Conservation (phyloP, 495 filamentous ascomycete species). For the Mycothermus thermophilus region DNA sequence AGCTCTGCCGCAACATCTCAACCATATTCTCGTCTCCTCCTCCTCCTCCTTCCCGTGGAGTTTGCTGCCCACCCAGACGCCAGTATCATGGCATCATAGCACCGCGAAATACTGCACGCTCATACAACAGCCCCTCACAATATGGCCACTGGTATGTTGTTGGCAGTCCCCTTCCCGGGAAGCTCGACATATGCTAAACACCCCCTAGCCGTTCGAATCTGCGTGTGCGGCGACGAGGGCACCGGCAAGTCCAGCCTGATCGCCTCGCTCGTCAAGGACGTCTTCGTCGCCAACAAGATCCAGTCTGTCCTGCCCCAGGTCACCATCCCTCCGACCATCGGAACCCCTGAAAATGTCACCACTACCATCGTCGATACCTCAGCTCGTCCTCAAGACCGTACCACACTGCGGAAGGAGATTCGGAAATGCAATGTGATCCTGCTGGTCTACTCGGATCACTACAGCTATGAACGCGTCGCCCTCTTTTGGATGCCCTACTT, state of each 20-base stretch:
- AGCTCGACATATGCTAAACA: too few relatives aligned
- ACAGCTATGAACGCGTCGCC: conserved; percentile 94
- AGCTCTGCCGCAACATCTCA: too few relatives aligned
- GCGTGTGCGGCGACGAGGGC: conserved; percentile 89
- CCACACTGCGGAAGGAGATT: conserved; percentile 78
- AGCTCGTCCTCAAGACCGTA: conserved; percentile 82
- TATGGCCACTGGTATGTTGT: too few relatives aligned
- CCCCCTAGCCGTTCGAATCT: conserved; percentile 60
- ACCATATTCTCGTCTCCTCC: too few relatives aligned
- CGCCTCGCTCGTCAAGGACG: conserved; percentile 78
- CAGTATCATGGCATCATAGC: too few relatives aligned
- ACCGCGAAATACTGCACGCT: too few relatives aligned
- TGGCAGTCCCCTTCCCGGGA: too few relatives aligned
- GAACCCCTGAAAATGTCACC: conserved; percentile 86
- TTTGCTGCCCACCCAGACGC: too few relatives aligned
- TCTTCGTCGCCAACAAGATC: conserved; percentile 86
- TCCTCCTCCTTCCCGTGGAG: too few relatives aligned
- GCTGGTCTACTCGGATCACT: conserved; percentile 95
- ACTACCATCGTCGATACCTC: conserved; percentile 96
- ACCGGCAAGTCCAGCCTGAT: conserved; percentile 59
- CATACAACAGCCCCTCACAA: too few relatives aligned
- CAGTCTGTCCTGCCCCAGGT: conserved; percentile 88
- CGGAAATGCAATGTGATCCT: conserved; percentile 93
- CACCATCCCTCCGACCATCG: conserved; percentile 76
- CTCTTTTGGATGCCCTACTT: conserved; percentile 98